phyloP scores from a whole-genome alignment of 306 rosid genomes.

The Quillaja saponaria region DNA sequence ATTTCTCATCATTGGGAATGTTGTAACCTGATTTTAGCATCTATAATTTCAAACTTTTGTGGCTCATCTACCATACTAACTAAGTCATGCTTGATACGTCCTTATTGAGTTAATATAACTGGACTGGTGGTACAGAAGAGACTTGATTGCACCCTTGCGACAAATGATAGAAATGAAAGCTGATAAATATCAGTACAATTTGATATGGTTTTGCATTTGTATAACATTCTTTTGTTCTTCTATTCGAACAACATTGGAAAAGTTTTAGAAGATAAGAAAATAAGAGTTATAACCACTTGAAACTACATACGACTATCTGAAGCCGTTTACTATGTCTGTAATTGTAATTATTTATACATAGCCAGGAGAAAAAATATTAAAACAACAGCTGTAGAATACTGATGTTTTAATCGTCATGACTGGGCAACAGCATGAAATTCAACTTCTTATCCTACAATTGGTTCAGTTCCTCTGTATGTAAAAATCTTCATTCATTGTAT shows the following conservation, averaged over 20 bases:
- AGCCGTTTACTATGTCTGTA: no score
- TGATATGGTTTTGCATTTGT: not conserved
- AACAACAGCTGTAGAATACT: not conserved
- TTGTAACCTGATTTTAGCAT: not conserved
- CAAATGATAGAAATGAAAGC: not conserved
- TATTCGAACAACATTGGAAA: not conserved
- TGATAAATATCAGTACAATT: not conserved
- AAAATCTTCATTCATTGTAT: no score
- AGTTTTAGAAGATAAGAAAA: constrained; percentile 2
- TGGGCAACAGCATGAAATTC: no score
- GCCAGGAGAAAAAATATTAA: not conserved
- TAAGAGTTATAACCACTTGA: not conserved
- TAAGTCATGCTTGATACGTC: no score
- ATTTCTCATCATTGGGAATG: not conserved
- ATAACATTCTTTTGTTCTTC: not conserved
- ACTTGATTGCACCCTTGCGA: not conserved
- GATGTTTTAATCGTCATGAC: not conserved
- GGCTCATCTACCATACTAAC: no score
- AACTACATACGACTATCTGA: not conserved
- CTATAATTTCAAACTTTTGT: no score
- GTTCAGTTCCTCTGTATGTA: no score
- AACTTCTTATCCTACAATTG: not conserved
- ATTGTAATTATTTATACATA: not conserved
- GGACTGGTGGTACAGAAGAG: not conserved
- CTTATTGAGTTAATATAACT: no score